phyloP scores from a whole-genome alignment of 106 monocot species.

The Dendrobium catenatum region DNA sequence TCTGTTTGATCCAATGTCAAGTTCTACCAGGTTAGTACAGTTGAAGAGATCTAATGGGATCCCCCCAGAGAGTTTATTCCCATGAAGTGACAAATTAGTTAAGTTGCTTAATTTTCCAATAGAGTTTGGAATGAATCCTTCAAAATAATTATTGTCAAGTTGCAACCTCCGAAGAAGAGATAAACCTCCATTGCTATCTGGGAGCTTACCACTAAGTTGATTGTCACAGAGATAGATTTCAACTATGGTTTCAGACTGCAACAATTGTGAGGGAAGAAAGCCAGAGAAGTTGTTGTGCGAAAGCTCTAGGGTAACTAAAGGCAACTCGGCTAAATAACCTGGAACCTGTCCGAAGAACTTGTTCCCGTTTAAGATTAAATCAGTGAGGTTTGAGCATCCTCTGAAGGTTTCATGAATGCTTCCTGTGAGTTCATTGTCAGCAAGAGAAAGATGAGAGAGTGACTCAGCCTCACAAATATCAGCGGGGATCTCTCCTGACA shows the following conservation, averaged over 20 bases:
- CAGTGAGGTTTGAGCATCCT: conserved; percentile 55
- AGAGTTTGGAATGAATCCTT: conserved; percentile 69
- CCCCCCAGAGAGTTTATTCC: conserved; percentile 66
- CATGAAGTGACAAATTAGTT: conserved; percentile 74
- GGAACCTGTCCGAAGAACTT: conserved; percentile 65
- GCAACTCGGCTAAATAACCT: conserved; percentile 56
- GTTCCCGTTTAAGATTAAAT: conserved; percentile 58
- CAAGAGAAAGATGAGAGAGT: conserved; percentile 45
- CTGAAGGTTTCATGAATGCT: conserved; percentile 52
- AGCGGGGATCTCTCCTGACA: conserved; percentile 69
- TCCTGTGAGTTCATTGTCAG: conserved; percentile 64
- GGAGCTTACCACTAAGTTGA: conserved; percentile 53
- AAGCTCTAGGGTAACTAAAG: conserved; percentile 76
- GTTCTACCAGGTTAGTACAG: conserved; percentile 60
- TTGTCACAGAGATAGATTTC: conserved; percentile 61
- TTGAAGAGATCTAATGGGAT: conserved; percentile 70
- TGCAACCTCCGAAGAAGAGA: conserved; percentile 44
- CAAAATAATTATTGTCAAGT: conserved; percentile 65
- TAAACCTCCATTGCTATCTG: conserved; percentile 31
- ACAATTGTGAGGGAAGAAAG: conserved; percentile 47
- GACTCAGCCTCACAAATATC: conserved; percentile 55
- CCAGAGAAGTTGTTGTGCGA: conserved; percentile 83
- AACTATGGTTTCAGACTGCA: conserved; percentile 45
- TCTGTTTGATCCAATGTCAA: conserved; percentile 66
- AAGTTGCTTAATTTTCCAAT: conserved; percentile 73